Conservation (phyloP, 352 stramenopile species). For the Pythium volutum region DNA sequence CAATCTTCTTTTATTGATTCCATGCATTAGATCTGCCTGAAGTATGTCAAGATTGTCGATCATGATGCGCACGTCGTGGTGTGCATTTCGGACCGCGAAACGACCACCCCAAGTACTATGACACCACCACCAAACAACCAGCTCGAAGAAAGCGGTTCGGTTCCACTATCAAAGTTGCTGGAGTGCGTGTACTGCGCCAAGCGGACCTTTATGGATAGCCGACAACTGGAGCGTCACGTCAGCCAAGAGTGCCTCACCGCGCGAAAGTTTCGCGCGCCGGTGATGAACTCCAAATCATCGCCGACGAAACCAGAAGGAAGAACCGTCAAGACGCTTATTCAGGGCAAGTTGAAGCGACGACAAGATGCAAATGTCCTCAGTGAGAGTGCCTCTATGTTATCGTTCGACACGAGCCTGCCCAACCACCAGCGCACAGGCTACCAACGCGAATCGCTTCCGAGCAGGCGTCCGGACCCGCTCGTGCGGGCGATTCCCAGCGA, state of each 20-base stretch:
- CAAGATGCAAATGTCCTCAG: conserved; percentile 4
- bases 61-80: conserved; percentile 24
- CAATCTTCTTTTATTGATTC: neutral
- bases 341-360: conserved; percentile 18
- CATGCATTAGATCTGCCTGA: conserved; percentile 33
- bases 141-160: neutral
- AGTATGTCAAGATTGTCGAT: conserved; percentile 45
- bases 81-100: conserved; percentile 12
- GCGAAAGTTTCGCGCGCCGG: conserved; percentile 26
- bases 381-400: conserved; percentile 2
- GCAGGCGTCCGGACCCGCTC: neutral
- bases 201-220: conserved; percentile 23
- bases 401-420: neutral
- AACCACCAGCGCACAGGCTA: neutral
- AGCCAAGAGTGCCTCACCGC: conserved; percentile 37
- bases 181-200: conserved; percentile 52
- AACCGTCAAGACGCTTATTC: conserved; percentile 10
- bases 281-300: neutral
- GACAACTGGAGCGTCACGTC: conserved; percentile 34
- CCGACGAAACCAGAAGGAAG: neutral
- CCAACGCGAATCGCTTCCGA: neutral
- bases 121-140: conserved; percentile 5
- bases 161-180: neutral
- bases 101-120: neutral
- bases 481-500: neutral